A percentile compares a stretch with the other conserved stretches of the same genome.
Evolutionary conservation across 441 rosid genomes (phyloP).

Genomic region (Hura crepitans): DNA sequence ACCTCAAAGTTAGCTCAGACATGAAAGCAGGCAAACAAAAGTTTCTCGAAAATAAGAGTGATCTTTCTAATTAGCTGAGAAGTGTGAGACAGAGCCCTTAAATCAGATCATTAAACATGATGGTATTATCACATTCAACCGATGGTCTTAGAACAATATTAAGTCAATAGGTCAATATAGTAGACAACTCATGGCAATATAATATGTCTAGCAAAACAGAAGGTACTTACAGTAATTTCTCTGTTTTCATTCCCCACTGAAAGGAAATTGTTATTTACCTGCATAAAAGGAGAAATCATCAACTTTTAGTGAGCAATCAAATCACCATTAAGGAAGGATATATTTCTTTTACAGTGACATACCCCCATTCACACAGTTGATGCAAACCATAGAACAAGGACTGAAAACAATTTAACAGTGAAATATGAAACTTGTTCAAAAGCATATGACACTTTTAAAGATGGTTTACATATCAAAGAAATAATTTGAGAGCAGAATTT

Average conservation of each 20-base stretch:
- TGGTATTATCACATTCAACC: too few species aligned
- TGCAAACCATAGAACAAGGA: neutral
- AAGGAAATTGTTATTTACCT: conserved; percentile 95
- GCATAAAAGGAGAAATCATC: conserved; percentile 33
- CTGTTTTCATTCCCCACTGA: conserved; percentile 87
- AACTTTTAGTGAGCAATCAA: conserved; percentile 14
- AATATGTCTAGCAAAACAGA: conserved; percentile 23
- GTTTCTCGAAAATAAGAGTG: too few species aligned
- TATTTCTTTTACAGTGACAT: neutral
- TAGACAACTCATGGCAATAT: neutral
- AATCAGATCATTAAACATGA: neutral
- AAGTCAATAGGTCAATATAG: neutral
- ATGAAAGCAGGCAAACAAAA: too few species aligned
- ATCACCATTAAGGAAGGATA: neutral
- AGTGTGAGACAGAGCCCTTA: neutral
- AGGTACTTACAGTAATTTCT: conserved; percentile 67
- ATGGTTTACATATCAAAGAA: neutral
- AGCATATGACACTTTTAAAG: conserved; percentile 6
- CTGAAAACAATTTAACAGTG: neutral
- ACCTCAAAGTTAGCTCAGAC: neutral
- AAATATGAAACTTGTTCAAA: neutral
- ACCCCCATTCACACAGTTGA: neutral
- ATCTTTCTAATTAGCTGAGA: neutral
- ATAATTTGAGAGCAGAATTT: neutral
- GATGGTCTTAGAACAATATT: neutral